These are phyloP conservation scores for Epichloe typhina DNA, from an alignment of 2,329 filamentous ascomycete genomes.

Conservation along the genomic window DNA sequence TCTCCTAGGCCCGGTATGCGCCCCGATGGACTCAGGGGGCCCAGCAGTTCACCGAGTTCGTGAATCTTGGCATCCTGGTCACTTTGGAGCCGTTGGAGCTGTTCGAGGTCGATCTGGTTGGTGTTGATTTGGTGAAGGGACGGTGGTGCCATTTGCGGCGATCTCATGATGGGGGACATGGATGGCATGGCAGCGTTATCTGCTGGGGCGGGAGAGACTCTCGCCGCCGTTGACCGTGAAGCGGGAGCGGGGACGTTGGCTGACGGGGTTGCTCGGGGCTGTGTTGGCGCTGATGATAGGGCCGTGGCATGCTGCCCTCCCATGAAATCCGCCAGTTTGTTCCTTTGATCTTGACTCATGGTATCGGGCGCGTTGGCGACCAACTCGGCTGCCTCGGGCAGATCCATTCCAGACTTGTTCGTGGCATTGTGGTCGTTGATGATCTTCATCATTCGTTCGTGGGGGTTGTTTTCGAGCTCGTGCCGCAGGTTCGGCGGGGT, in stretches of 20 bases:
- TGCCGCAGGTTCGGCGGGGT: slow-evolving; percentile 38
- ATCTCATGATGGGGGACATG: slow-evolving; percentile 39
- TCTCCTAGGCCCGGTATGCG: slow-evolving; percentile 58
- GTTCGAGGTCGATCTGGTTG: slow-evolving; percentile 64
- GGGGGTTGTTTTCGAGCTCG: slow-evolving; percentile 43
- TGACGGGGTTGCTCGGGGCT: slow-evolving; percentile 12
- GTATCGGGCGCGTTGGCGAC: slow-evolving; percentile 42
- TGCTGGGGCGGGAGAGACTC: slow-evolving; percentile 13
- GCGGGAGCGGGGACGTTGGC: slow-evolving; percentile 10
- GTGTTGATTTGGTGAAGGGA: slow-evolving; percentile 51
- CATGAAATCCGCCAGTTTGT: slow-evolving; percentile 46
- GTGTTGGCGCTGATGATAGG: slow-evolving; percentile 9
- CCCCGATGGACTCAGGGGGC: slow-evolving; percentile 69
- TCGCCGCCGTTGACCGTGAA: slow-evolving; percentile 5
- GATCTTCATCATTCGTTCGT: slow-evolving; percentile 51
- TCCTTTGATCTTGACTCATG: slow-evolving; percentile 43
- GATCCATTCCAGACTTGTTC: slow-evolving; percentile 33
- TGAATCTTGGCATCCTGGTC: slow-evolving; percentile 69
- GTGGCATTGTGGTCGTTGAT: slow-evolving; percentile 51
- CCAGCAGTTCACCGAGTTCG: slow-evolving; percentile 58
- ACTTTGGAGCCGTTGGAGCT: slow-evolving; percentile 63
- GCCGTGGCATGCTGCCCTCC: slow-evolving; percentile 26
- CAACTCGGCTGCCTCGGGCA: slow-evolving; percentile 36
- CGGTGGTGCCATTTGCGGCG: slow-evolving; percentile 15
- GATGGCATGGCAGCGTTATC: slow-evolving; percentile 20